A percentile compares a stretch with the other conserved stretches of the same genome.
phyloP scores from a whole-genome alignment of 345 rosid genomes.

The Boechera stricta region DNA sequence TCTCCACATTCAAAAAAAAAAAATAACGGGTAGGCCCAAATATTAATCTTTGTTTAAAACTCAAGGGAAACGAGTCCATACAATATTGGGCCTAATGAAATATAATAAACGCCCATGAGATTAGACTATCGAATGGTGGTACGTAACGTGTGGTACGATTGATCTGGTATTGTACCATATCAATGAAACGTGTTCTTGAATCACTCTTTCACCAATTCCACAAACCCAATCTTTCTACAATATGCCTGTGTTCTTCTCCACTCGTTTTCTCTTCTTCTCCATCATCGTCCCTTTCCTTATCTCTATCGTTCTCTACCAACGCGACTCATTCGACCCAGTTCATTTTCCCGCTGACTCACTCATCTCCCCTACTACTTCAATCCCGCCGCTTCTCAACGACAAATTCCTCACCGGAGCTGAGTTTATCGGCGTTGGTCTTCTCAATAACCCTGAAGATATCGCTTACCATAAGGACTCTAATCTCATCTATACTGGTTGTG shows the following conservation, averaged over 20 bases:
- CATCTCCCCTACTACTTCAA: conserved; percentile 30
- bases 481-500: conserved; percentile 61
- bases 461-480: conserved; percentile 49
- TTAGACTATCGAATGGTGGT: background rate
- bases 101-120: background rate
- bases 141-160: background rate
- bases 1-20: background rate
- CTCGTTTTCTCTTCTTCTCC: conserved; percentile 37
- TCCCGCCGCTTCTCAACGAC: conserved; percentile 41
- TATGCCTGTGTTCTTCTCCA: conserved; percentile 16
- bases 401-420: conserved; percentile 56
- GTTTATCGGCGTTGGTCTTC: conserved; percentile 51
- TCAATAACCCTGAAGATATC: conserved; percentile 70
- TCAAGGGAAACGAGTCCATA: background rate
- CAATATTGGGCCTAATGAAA: background rate
- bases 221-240: background rate
- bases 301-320: conserved; percentile 49
- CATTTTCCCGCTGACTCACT: conserved; percentile 54
- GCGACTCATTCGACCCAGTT: conserved; percentile 61
- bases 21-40: background rate
- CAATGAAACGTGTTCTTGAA: background rate
- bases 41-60: background rate
- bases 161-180: too few species aligned
- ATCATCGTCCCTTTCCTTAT: conserved; percentile 41
- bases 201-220: background rate